phyloP scores from a whole-genome alignment of 2,329 filamentous ascomycete genomes.

The Trichoderma harzianum region DNA sequence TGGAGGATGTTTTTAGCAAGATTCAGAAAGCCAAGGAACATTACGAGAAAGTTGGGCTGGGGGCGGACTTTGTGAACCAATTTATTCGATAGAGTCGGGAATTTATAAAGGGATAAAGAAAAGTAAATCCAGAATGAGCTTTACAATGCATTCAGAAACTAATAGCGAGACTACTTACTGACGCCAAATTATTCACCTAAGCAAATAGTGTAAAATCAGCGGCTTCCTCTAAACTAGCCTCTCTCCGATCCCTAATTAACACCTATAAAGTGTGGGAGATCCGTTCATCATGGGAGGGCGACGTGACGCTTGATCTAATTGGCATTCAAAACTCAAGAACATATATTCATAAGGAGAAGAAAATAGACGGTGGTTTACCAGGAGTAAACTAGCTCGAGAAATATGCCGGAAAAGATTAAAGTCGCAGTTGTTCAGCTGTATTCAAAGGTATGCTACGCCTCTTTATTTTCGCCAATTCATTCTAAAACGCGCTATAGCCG shows the following conservation, averaged over 20 bases:
- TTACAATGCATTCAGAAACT: neutral
- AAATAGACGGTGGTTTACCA: too few relatives aligned
- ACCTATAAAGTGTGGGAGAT: neutral
- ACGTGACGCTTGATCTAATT: neutral
- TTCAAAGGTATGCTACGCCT: neutral
- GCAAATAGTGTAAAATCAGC: neutral
- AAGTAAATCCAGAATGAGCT: neutral
- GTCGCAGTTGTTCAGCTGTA: neutral
- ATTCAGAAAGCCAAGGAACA: neutral
- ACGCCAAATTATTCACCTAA: neutral
- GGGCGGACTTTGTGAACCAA: neutral
- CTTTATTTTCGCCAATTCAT: too few relatives aligned
- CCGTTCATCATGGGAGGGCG: neutral
- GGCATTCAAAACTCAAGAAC: neutral
- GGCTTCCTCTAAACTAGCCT: neutral
- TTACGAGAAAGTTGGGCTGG: neutral
- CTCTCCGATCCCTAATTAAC: neutral
- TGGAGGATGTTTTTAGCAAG: neutral
- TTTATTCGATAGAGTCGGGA: neutral
- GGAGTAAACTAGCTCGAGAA: neutral
- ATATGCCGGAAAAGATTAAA: neutral
- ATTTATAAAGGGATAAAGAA: neutral
- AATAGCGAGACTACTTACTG: neutral
- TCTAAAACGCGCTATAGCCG: neutral
- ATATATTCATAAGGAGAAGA: neutral